Evolutionary conservation across 495 filamentous ascomycete genomes (phyloP), one percentile per base, ranked within the genome.

Genomic region (Penicillium longicatenatum): DNA sequence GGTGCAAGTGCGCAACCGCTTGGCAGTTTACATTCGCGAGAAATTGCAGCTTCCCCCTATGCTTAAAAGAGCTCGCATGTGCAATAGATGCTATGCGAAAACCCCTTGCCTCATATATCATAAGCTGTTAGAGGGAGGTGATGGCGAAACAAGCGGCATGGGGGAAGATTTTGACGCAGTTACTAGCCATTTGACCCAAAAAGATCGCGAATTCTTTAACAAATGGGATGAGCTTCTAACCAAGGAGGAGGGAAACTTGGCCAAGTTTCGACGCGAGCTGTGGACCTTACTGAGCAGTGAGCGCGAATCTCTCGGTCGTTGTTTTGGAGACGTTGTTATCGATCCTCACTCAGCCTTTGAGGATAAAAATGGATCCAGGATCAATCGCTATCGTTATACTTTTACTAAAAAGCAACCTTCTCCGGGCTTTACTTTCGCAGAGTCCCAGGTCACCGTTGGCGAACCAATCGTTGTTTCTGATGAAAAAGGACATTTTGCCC

Each of bases 381-480:
- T 97, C 71, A 97, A 97, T 72, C 87, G 91, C 24, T 98, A 87
- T 64, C 79, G 78, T 14, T 98, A 98, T 70, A 90, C 81, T 0
- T 89, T 98, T 46, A 63, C 87, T 65, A 96, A 94, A 67, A 82
- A 75, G 50, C 79, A 82, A 21, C 60, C 79, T 1, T 54, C 67
- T 4, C 61, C 84, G 0, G 75, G 74, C 0, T 91, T 92, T 63
- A 94, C 90, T 2, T 98, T 98, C 67, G 66, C 88, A 1, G 93
- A 98, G 62, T 97, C 93, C 1, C 92, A 97, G 64, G 82, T 98
- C n/a, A 84, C 79, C 3, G 77, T 89, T 22, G 93, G 93, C 33
- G 94, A 98, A 66, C 93, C 94, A 1, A 88, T 97, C 44, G 93
- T 98, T 29, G 82, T 98, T n/a, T 98, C 94, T 1, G 94, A 97